These are phyloP conservation scores for Magnaporthiopsis rhizophila DNA, from an alignment of 2,329 filamentous ascomycete species.

Conservation along the genomic window DNA sequence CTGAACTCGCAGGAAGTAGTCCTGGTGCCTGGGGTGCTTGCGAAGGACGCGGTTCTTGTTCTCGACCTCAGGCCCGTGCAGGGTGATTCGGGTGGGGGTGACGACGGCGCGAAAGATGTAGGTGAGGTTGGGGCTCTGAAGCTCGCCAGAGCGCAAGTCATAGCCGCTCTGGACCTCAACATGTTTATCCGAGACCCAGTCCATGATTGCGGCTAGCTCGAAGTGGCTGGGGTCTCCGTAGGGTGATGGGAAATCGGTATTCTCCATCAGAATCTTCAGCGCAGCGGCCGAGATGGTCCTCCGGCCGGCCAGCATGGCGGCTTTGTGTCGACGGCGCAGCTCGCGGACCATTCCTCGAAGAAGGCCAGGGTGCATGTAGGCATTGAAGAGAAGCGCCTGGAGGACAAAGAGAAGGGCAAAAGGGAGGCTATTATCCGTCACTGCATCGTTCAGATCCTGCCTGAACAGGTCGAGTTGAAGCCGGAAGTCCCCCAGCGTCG, in stretches of 20 bases:
- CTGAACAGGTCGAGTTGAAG: slow-evolving; percentile 16
- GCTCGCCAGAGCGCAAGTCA: slow-evolving; percentile 13
- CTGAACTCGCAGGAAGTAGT: slow-evolving; percentile 61
- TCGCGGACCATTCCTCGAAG: slow-evolving; percentile 36
- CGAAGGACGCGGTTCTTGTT: slow-evolving; percentile 64
- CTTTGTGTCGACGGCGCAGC: slow-evolving; percentile 30
- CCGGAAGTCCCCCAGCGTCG: slow-evolving; percentile 6
- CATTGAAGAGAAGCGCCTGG: slow-evolving; percentile 54
- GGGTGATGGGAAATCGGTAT: slow-evolving; percentile 48
- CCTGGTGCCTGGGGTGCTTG: slow-evolving; percentile 49
- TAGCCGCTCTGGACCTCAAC: slow-evolving; percentile 15
- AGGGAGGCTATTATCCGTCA: slow-evolving; percentile 27
- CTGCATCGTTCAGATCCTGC: slow-evolving; percentile 19
- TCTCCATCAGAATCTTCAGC: slow-evolving; percentile 41
- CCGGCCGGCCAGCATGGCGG: slow-evolving; percentile 25
- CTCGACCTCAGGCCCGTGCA: slow-evolving; percentile 57
- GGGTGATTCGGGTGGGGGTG: slow-evolving; percentile 49
- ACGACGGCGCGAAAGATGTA: slow-evolving; percentile 48
- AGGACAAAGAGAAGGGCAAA: slow-evolving; percentile 55
- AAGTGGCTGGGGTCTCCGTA: slow-evolving; percentile 35
- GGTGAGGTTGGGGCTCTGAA: slow-evolving; percentile 31
- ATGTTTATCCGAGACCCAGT: slow-evolving; percentile 32
- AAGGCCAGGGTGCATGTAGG: slow-evolving; percentile 48
- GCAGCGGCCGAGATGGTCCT: slow-evolving; percentile 42
- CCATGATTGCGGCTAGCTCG: slow-evolving; percentile 31